Percentiles rank a stretch among this genome's conserved stretches.
These are phyloP conservation scores for Saturnispora silvae DNA, from an alignment of 805 yeast genomes.

Conservation along the genomic window DNA sequence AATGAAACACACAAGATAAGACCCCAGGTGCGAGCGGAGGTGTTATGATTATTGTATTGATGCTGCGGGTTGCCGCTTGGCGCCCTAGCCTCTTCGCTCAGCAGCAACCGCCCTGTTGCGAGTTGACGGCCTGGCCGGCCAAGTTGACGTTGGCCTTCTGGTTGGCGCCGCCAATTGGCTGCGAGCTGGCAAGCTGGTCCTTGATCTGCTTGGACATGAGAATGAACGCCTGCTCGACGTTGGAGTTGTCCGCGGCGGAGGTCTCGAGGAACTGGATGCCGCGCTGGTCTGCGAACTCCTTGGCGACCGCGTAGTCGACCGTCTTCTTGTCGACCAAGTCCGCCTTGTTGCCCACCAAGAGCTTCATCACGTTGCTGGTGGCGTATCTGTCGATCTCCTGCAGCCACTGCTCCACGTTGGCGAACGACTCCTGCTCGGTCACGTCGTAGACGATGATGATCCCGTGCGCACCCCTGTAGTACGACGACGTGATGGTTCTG, in stretches of 20 bases:
- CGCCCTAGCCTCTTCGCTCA: too few relatives aligned
- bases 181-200: conserved; percentile 77
- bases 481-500: conserved; percentile 93
- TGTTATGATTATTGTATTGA: too few relatives aligned
- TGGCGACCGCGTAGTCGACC: conserved; percentile 91
- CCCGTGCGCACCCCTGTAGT: conserved; percentile 98
- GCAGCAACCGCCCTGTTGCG: conserved; percentile 39
- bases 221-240: conserved; percentile 96
- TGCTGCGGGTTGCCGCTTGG: too few relatives aligned
- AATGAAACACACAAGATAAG: too few relatives aligned
- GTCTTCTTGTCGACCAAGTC: conserved; percentile 89
- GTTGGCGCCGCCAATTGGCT: conserved; percentile 27
- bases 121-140: conserved; percentile 52
- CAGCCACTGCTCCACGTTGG: conserved; percentile 96
- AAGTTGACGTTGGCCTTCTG: conserved; percentile 58
- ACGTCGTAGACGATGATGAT: conserved; percentile 96
- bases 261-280: conserved; percentile 95
- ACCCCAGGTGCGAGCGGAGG: too few relatives aligned
- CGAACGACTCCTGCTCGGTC: conserved; percentile 92
- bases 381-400: conserved; percentile 98
- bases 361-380: conserved; percentile 92
- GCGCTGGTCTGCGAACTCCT: conserved; percentile 93
- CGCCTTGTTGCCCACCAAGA: conserved; percentile 93
- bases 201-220: conserved; percentile 98
- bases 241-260: conserved; percentile 87